A percentile compares a stretch with the other conserved stretches of the same genome.
Conservation (phyloP, 1,284 basidiomycete genomes). For the Tilletia caries region DNA sequence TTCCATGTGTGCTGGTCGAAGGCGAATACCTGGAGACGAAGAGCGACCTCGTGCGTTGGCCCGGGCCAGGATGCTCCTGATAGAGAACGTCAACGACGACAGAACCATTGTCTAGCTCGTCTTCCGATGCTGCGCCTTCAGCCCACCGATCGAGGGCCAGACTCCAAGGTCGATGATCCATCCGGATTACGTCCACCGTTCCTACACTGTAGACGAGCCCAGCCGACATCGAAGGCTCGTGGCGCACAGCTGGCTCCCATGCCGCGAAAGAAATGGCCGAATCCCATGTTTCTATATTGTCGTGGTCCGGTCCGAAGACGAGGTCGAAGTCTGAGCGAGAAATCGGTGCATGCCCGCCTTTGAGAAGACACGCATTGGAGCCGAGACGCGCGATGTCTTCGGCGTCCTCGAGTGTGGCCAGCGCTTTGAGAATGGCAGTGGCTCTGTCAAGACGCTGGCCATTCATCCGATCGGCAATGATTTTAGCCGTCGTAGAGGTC, state of each 20-base stretch:
- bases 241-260: neutral
- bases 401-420: constrained; percentile 57
- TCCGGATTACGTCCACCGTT: neutral
- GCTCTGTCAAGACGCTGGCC: no score
- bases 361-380: constrained; percentile 69
- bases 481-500: no score
- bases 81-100: constrained; percentile 65
- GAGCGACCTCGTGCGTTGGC: constrained; percentile 13
- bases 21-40: constrained; percentile 41
- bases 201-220: neutral
- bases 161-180: constrained; percentile 6
- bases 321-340: neutral
- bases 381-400: constrained; percentile 61
- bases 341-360: constrained; percentile 74
- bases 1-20: constrained; percentile 67
- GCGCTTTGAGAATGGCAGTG: constrained; percentile 10
- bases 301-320: no score
- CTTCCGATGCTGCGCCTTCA: neutral
- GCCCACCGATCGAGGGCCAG: neutral
- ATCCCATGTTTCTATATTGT: no score
- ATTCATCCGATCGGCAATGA: neutral
- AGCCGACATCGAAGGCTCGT: neutral
- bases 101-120: neutral
- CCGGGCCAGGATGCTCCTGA: constrained; percentile 10
- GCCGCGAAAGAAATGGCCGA: neutral